These are phyloP conservation scores for Microdochium bolleyi DNA, from an alignment of 2,329 filamentous ascomycete genomes.

Conservation along the genomic window DNA sequence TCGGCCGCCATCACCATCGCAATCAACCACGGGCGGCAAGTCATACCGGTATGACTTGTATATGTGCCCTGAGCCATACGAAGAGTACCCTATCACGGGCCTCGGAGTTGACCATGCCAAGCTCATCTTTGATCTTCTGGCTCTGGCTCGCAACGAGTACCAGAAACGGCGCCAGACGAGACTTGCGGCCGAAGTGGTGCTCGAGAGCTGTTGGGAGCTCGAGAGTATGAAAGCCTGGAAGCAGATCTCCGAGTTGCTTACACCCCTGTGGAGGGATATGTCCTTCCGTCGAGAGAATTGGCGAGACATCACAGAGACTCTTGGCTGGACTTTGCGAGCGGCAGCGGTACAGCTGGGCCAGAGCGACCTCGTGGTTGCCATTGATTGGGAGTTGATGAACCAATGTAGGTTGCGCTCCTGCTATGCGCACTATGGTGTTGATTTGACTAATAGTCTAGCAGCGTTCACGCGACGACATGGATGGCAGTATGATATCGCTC, in stretches of 20 bases:
- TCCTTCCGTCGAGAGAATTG: conserved; percentile 51
- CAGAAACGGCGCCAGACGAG: conserved; percentile 43
- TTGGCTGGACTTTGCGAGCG: conserved; percentile 52
- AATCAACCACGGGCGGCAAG: conserved; percentile 37
- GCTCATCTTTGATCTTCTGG: conserved; percentile 44
- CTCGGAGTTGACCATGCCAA: conserved; percentile 45
- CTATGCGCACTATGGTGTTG: neutral
- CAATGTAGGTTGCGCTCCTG: conserved; percentile 35
- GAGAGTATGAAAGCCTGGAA: conserved; percentile 42
- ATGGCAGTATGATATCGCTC: conserved; percentile 55
- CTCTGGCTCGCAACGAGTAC: conserved; percentile 45
- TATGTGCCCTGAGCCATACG: conserved; percentile 55
- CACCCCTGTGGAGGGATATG: conserved; percentile 49
- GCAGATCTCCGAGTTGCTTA: conserved; percentile 43
- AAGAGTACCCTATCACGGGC: conserved; percentile 46
- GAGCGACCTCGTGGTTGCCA: conserved; percentile 47
- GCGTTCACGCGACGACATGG: conserved; percentile 45
- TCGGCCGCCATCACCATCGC: conserved; percentile 37
- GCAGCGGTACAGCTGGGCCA: conserved; percentile 45
- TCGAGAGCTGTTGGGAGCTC: conserved; percentile 51
- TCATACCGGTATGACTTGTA: conserved; percentile 57
- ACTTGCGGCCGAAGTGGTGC: conserved; percentile 44
- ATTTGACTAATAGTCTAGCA: conserved; percentile 14
- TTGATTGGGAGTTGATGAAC: conserved; percentile 59
- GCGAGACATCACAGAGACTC: conserved; percentile 49